Percentiles rank a stretch among this genome's conserved stretches.
These are phyloP conservation scores for Coelastrella sp. DNA, from an alignment of 139 green algal species.

Conservation along the genomic window DNA sequence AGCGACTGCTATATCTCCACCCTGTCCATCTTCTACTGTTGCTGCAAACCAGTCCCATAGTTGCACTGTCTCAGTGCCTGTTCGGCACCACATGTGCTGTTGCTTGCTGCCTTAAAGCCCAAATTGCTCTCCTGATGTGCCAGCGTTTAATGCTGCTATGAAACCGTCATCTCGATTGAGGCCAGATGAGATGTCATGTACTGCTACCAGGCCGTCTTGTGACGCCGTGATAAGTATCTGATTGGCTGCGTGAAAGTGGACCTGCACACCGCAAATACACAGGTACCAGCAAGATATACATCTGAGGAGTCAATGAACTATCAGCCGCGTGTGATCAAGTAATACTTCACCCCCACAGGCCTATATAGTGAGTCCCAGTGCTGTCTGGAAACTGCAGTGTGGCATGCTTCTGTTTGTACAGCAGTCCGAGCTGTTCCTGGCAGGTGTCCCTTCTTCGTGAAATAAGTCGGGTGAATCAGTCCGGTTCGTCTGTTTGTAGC, in stretches of 20 bases:
- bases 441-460: too few species aligned
- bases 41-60: constrained; percentile 86
- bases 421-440: too few species aligned
- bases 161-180: constrained; percentile 71
- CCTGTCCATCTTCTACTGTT: constrained; percentile 63
- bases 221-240: constrained; percentile 70
- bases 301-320: too few species aligned
- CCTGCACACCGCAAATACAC: too few species aligned
- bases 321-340: too few species aligned
- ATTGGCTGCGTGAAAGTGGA: constrained; percentile 59
- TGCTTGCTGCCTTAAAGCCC: constrained; percentile 73
- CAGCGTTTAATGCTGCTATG: constrained; percentile 67
- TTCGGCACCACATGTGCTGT: constrained; percentile 72
- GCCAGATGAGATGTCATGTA: constrained; percentile 73
- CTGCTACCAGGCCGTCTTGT: constrained; percentile 78
- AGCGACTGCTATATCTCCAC: constrained; percentile 58
- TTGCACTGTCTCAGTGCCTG: constrained; percentile 80
- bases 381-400: too few species aligned
- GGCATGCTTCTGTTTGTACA: too few species aligned
- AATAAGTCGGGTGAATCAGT: too few species aligned
- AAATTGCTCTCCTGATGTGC: constrained; percentile 76
- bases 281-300: too few species aligned
- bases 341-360: too few species aligned
- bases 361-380: too few species aligned
- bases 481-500: too few species aligned